These are phyloP conservation scores for Cystobasidiaceae sp. DNA, from an alignment of 1,284 basidiomycete species.

Conservation along the genomic window DNA sequence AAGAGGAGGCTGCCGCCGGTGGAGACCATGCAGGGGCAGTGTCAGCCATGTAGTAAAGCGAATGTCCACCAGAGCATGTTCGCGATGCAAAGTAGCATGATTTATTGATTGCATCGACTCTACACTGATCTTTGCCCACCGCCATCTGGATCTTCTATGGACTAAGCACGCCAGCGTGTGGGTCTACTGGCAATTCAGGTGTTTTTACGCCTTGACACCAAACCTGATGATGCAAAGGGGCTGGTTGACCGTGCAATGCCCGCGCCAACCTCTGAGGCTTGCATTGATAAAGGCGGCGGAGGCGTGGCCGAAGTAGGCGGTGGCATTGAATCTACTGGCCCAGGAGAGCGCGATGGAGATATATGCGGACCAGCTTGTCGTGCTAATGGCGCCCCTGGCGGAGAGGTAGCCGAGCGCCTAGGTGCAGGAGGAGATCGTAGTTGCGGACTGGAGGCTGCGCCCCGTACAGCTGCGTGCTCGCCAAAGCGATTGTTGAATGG, in stretches of 20 bases:
- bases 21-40: background rate
- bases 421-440: conserved; percentile 17
- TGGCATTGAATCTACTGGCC: background rate
- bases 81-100: too few relatives aligned
- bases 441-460: conserved; percentile 12
- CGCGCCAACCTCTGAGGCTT: conserved; percentile 9
- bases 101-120: too few relatives aligned
- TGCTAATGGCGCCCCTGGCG: background rate
- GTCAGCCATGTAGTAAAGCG: background rate
- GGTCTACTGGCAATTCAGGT: background rate
- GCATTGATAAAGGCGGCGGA: background rate
- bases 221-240: background rate
- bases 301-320: background rate
- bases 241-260: background rate
- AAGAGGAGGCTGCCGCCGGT: background rate
- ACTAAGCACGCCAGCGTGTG: too few relatives aligned
- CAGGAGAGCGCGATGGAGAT: background rate
- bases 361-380: background rate
- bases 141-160: too few relatives aligned
- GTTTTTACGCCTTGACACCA: conserved; percentile 13
- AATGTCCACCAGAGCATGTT: too few relatives aligned
- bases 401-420: conserved; percentile 27
- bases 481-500: conserved; percentile 24
- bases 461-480: conserved; percentile 9
- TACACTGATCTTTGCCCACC: too few relatives aligned